Evolutionary conservation across 768 basidiomycete species (phyloP).

Genomic region (Collybia sp.): DNA sequence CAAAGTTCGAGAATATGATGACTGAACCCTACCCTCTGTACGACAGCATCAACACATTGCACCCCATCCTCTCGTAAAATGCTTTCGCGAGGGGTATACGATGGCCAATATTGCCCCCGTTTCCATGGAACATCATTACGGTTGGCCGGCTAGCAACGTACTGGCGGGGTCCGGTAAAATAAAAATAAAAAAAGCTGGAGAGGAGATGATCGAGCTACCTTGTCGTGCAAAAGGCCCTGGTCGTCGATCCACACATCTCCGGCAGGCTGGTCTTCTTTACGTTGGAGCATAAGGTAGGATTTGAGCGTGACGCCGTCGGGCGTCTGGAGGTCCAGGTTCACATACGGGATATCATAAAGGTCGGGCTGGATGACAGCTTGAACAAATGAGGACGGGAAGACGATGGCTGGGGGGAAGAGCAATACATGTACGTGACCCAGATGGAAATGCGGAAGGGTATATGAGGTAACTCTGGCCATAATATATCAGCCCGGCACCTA

Average conservation of each 20-base stretch:
- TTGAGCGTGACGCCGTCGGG: constrained; percentile 68
- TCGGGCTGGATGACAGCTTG: constrained; percentile 69
- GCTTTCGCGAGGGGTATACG: constrained; percentile 83
- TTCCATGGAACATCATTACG: constrained; percentile 91
- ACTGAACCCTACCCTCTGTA: constrained; percentile 74
- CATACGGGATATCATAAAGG: constrained; percentile 68
- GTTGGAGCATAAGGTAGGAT: constrained; percentile 74
- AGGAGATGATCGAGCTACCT: no score
- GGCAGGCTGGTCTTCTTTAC: constrained; percentile 23
- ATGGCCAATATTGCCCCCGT: constrained; percentile 85
- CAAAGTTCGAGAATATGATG: neutral
- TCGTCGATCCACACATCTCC: constrained; percentile 41
- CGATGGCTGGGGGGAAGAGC: neutral
- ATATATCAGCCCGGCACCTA: constrained; percentile 73
- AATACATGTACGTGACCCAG: constrained; percentile 74
- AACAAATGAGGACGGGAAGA: neutral
- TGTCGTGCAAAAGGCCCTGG: constrained; percentile 23
- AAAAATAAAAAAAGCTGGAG: no score
- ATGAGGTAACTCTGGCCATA: constrained; percentile 87
- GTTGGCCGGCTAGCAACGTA: constrained; percentile 64
- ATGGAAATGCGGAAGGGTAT: constrained; percentile 79
- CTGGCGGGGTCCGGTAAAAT: constrained; percentile 13
- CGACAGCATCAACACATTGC: constrained; percentile 92
- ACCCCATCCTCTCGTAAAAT: constrained; percentile 79
- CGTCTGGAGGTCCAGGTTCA: constrained; percentile 68